Evolutionary conservation across 148 eudicot genomes (phyloP), one percentile per base, ranked within the genome.

Genomic region (Camellia japonica): DNA sequence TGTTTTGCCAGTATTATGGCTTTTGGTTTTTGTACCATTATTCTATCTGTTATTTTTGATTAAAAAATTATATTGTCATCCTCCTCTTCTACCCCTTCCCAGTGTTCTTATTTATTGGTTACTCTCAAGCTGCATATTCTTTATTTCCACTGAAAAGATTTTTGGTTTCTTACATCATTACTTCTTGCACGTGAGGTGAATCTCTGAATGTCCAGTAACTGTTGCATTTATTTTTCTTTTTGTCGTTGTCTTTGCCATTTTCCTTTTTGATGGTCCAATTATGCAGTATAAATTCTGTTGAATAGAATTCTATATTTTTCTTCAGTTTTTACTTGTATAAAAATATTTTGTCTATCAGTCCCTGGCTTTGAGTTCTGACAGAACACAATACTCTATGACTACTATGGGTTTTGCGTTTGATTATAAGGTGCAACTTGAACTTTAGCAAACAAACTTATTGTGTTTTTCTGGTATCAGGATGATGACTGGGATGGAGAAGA

Each of bases 401-500:
- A n/a, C 42, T 54, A 66, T 18, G 46, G 51, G 1, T 54, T 30
- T 42, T 52, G 15, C 64, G 42, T 18, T 55, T n/a, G 59, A 51
- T 55, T 38, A n/a, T 30, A 54, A 18, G 9, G 9, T 56, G 46
- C 15, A 42, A 74, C 70, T 76, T n/a, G 15, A 77, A 78, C 61
- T 70, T 12, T 13, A 62, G 72, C 69, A 18, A 51, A 61, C 77
- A 43, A 59, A 72, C 5, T 14, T 63, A 16, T 81, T 70, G 59
- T 11, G 16, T 77, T 75, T 47, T 19, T 78, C 56, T 83, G 82
- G 80, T 74, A 47, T 74, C 87, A 91, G 92, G 93, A 90, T 87
- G 92, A 92, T 15, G 97, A 90, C 68, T 97, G 98, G 98, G 94
- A 90, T 44, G 94, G 77, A 81, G 98, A 89, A 79, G 91, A 88